Evolutionary conservation across 1,284 basidiomycete species (phyloP).

Genomic region (Trichosporon sp.): DNA sequence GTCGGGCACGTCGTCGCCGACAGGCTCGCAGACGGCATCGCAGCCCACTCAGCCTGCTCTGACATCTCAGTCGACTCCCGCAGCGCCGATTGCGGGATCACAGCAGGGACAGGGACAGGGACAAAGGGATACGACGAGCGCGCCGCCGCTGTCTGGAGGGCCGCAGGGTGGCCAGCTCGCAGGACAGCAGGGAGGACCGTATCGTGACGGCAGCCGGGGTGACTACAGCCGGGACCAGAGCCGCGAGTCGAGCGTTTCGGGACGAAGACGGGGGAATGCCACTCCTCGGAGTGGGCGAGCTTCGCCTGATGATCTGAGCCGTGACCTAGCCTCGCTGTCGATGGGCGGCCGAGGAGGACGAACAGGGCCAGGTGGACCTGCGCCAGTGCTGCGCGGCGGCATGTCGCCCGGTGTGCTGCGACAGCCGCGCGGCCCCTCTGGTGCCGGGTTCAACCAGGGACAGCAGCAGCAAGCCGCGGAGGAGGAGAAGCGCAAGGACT

Average conservation of each 20-base stretch:
- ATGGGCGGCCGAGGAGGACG: background rate
- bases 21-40: slow-evolving; percentile 1
- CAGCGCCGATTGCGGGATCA: background rate
- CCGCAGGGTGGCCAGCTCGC: too few species aligned
- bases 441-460: slow-evolving; percentile 1
- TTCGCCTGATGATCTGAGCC: background rate
- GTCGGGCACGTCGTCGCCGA: slow-evolving; percentile 1
- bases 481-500: slow-evolving; percentile 5
- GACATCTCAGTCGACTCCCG: background rate
- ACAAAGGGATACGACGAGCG: too few species aligned
- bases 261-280: background rate
- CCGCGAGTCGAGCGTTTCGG: slow-evolving; percentile 6
- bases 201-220: too few species aligned
- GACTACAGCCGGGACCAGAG: slow-evolving; percentile 9
- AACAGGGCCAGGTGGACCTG: slow-evolving; percentile 3
- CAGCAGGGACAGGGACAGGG: too few species aligned
- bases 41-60: background rate
- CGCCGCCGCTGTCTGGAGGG: background rate
- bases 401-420: slow-evolving; percentile 27
- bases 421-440: slow-evolving; percentile 29
- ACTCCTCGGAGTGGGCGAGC: background rate
- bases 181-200: background rate
- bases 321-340: background rate
- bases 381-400: slow-evolving; percentile 17
- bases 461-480: background rate